Base-by-base conservation (phyloP, 768 basidiomycete species). In the Lyophyllum semitale region DNA sequence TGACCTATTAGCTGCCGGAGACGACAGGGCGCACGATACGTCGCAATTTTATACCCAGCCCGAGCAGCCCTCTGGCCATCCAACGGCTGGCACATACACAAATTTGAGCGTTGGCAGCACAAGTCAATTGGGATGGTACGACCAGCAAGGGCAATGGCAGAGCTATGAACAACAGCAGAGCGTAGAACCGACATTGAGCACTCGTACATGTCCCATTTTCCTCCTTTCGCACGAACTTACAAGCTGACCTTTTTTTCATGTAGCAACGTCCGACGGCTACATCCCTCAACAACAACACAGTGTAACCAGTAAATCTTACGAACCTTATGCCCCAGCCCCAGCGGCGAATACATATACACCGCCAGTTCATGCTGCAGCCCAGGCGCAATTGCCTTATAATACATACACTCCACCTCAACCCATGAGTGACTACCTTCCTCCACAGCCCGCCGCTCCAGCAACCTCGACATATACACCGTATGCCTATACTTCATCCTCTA, bases 271-370 rank as follows among this genome's bases (percentile, higher is more conserved):
- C 30, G 58, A 58, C 48, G 35, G 23, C 15, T 52, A 66, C 15
- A 40, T 40, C 41, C 54, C 49, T 26, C 51, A 52, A 45, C 51
- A 54, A 7, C 51, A 46, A 27, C 32, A 27, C 17, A 49, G 30
- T 43, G 27, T 51, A 41, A 22, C 47, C 55, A 57, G 54, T 48
- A 44, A 35, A 29, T 17, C 58, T 33, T 69, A 74, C 54, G 71
- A 75, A 55, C 68, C 73, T 48, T 79, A 78, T 62, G 73, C 68
- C 25, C 68, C 73, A n/a, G 73, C 68, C 25, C 68, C 37, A 8
- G 46, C 65, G 9, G 44, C 69, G 4, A 58, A 49, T 20, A 5
- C 45, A 29, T 62, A 64, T 51, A 46, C 57, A 22, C 62, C 69
- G n/a, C 54, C 62, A 8, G 26, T 45, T 48, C 69, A 51, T 67